Conservation (phyloP, 441 rosid species). For the Breynia disticha region DNA sequence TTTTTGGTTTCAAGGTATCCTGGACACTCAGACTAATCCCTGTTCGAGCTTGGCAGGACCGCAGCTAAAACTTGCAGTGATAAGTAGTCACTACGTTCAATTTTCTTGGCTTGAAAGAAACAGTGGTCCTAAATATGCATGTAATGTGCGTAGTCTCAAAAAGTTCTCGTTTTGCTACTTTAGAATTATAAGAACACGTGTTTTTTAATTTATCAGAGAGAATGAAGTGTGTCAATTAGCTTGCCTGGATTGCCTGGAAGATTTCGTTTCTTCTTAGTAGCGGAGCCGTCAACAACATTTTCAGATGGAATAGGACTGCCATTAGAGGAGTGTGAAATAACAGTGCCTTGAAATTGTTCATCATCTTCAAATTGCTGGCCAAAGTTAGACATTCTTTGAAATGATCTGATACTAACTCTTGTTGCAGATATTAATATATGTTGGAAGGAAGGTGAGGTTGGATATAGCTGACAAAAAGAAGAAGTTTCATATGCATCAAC, state of each 20-base stretch:
- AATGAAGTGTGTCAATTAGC: not conserved
- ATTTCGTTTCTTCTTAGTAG: conserved; percentile 39
- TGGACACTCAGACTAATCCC: too few relatives aligned
- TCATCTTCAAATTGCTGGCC: conserved; percentile 42
- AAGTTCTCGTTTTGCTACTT: too few relatives aligned
- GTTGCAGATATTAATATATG: conserved; percentile 19
- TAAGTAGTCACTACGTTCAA: too few relatives aligned
- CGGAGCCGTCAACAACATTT: conserved; percentile 20
- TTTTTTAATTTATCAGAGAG: too few relatives aligned
- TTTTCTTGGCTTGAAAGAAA: too few relatives aligned
- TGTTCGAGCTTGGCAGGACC: too few relatives aligned
- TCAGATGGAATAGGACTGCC: conserved; percentile 34
- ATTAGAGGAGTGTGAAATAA: conserved; percentile 26
- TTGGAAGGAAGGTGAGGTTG: conserved; percentile 4
- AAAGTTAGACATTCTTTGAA: conserved; percentile 35
- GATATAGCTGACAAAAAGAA: conserved; percentile 24
- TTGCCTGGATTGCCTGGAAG: conserved; percentile 63
- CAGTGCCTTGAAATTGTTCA: conserved; percentile 31
- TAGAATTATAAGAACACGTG: too few relatives aligned
- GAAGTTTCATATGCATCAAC: conserved; percentile 19
- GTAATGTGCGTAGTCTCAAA: too few relatives aligned
- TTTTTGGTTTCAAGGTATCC: too few relatives aligned
- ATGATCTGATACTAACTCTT: not conserved
- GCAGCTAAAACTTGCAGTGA: too few relatives aligned
- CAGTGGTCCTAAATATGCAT: too few relatives aligned